These are phyloP conservation scores for Lentinula detonsa DNA, from an alignment of 768 basidiomycete species.

Conservation along the genomic window DNA sequence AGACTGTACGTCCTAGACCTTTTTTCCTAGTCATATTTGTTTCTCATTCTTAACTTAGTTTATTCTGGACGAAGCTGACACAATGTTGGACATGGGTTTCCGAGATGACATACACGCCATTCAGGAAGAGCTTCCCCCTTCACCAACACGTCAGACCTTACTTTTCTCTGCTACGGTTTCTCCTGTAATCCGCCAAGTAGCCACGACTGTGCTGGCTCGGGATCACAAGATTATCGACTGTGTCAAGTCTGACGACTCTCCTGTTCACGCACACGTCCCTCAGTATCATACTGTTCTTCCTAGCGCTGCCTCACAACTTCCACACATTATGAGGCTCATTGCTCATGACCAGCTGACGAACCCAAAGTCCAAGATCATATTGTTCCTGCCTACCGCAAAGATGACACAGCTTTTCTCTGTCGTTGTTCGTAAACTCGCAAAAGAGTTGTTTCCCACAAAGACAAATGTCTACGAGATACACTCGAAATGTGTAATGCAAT, in stretches of 20 bases:
- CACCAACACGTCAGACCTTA: constrained; percentile 78
- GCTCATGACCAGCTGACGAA: constrained; percentile 82
- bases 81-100: constrained; percentile 90
- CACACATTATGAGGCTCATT: constrained; percentile 73
- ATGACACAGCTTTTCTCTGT: constrained; percentile 72
- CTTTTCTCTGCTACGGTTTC: constrained; percentile 89
- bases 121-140: constrained; percentile 49
- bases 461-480: constrained; percentile 77
- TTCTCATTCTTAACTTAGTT: constrained; percentile 40
- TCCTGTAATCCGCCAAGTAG: constrained; percentile 62
- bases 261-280: constrained; percentile 68
- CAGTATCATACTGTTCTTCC: constrained; percentile 81
- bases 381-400: constrained; percentile 85
- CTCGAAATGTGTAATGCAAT: constrained; percentile 60
- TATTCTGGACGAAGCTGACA: constrained; percentile 90
- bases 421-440: constrained; percentile 47
- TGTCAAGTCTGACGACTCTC: constrained; percentile 51
- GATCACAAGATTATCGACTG: constrained; percentile 73
- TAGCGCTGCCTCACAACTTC: constrained; percentile 59
- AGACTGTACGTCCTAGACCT: constrained; percentile 41
- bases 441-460: constrained; percentile 40
- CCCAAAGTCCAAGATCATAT: constrained; percentile 62
- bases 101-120: constrained; percentile 79
- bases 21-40: constrained; percentile 2
- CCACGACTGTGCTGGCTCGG: constrained; percentile 48